A percentile compares a stretch with the other conserved stretches of the same genome.
Conservation (phyloP, 148 eudicot genomes). For the Chenopodium suecicum region DNA sequence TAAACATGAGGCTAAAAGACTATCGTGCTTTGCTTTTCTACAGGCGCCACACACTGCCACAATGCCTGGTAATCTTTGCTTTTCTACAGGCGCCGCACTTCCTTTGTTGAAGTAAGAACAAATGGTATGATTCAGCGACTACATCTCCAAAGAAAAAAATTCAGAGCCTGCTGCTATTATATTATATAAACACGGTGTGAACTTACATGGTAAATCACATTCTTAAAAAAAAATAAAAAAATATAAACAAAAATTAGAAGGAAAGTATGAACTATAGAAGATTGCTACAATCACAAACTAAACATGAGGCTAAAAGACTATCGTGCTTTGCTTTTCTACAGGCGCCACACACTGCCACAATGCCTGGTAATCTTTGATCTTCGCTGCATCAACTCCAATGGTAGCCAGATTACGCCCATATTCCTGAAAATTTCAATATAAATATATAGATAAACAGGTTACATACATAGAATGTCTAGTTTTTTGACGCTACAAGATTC, state of each 20-base stretch:
- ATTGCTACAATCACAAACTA: not conserved
- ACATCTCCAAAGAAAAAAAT: not conserved
- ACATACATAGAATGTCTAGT: not conserved
- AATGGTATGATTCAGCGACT: too few species aligned
- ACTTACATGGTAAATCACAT: not conserved
- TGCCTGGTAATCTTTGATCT: conserved; percentile 61
- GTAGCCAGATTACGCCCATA: conserved; percentile 80
- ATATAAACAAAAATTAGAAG: not conserved
- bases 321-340: conserved; percentile 50
- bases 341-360: conserved; percentile 96
- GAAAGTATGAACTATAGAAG: not conserved
- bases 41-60: conserved; percentile 91
- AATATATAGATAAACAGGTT: too few species aligned
- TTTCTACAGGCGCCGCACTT: too few species aligned
- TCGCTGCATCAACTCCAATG: conserved; percentile 76
- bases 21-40: conserved; percentile 56
- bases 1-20: conserved; percentile 41
- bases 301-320: conserved; percentile 47
- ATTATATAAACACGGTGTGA: conserved; percentile 12
- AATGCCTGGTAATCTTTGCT: conserved; percentile 54
- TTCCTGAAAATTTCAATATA: conserved; percentile 44
- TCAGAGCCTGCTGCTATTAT: not conserved
- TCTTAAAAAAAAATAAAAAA: not conserved
- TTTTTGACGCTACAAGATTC: not conserved
- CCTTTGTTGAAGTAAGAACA: too few species aligned